Conservation (phyloP, 768 basidiomycete species). For the Fistulinella prunicolor region DNA sequence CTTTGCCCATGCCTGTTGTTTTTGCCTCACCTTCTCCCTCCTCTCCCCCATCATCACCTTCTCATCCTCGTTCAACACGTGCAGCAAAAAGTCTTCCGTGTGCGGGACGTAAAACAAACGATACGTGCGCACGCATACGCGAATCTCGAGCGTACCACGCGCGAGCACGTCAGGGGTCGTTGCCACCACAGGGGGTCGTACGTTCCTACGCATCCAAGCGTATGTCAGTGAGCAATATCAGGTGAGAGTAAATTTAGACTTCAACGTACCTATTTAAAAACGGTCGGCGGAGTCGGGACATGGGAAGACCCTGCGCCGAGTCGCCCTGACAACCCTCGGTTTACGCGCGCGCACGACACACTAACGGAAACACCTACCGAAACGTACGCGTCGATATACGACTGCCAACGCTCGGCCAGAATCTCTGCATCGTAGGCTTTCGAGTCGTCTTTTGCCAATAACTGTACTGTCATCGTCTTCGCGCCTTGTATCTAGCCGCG, state of each 20-base stretch:
- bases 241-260: background rate
- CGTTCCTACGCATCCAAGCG: slow-evolving; percentile 16
- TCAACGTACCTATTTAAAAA: slow-evolving; percentile 61
- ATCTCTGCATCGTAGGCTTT: slow-evolving; percentile 75
- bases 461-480: slow-evolving; percentile 67
- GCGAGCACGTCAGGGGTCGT: slow-evolving; percentile 45
- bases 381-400: slow-evolving; percentile 75
- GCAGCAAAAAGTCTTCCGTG: slow-evolving; percentile 25
- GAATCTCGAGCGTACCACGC: slow-evolving; percentile 70
- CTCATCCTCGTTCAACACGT: slow-evolving; percentile 7
- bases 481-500: slow-evolving; percentile 56
- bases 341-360: background rate
- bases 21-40: slow-evolving; percentile 5
- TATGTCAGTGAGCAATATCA: background rate
- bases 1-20: slow-evolving; percentile 14
- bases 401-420: slow-evolving; percentile 73
- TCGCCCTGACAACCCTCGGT: slow-evolving; percentile 43
- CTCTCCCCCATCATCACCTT: background rate
- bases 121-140: slow-evolving; percentile 62
- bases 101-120: slow-evolving; percentile 27
- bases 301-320: slow-evolving; percentile 51
- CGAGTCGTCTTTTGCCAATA: slow-evolving; percentile 78
- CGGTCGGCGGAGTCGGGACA: slow-evolving; percentile 48
- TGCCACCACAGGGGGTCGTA: slow-evolving; percentile 15
- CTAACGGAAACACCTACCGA: slow-evolving; percentile 41